These are phyloP conservation scores for Rhizophagus sp. DNA, from an alignment of 192 early-diverging fungal species.

Conservation along the genomic window DNA sequence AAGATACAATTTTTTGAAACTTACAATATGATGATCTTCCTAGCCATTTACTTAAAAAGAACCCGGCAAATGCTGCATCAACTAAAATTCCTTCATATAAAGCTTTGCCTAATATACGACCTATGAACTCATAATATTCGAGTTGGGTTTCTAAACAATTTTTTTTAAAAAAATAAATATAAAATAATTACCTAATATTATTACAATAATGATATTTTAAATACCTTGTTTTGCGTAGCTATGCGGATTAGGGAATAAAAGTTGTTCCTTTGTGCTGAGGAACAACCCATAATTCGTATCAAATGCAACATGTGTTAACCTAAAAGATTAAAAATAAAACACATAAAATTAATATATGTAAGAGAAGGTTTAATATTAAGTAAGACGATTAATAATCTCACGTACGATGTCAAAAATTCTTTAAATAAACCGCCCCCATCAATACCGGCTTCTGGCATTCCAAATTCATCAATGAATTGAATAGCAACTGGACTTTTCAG, in stretches of 20 bases:
- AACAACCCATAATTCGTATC: constrained; percentile 72
- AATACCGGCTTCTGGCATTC: constrained; percentile 86
- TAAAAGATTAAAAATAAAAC: constrained; percentile 31
- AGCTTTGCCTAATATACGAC: constrained; percentile 82
- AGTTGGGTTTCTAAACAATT: constrained; percentile 44
- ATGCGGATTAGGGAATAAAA: constrained; percentile 74
- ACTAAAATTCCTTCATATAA: constrained; percentile 85
- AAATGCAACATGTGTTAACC: constrained; percentile 72
- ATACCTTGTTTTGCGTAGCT: constrained; percentile 47
- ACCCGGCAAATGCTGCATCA: constrained; percentile 80
- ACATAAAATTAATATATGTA: not conserved
- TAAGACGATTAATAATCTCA: not conserved
- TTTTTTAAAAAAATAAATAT: not conserved
- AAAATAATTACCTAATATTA: not conserved
- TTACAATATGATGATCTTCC: constrained; percentile 65
- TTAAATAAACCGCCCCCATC: constrained; percentile 99
- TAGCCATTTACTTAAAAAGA: constrained; percentile 78
- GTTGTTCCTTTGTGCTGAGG: constrained; percentile 61
- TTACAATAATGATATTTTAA: not conserved
- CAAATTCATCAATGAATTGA: constrained; percentile 82
- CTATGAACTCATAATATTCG: constrained; percentile 73
- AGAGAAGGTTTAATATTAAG: not conserved
- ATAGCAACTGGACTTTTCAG: constrained; percentile 84
- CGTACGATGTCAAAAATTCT: constrained; percentile 85
- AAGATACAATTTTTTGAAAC: not conserved